Evolutionary conservation across 768 basidiomycete genomes (phyloP).

Genomic region (Mycena filopes): DNA sequence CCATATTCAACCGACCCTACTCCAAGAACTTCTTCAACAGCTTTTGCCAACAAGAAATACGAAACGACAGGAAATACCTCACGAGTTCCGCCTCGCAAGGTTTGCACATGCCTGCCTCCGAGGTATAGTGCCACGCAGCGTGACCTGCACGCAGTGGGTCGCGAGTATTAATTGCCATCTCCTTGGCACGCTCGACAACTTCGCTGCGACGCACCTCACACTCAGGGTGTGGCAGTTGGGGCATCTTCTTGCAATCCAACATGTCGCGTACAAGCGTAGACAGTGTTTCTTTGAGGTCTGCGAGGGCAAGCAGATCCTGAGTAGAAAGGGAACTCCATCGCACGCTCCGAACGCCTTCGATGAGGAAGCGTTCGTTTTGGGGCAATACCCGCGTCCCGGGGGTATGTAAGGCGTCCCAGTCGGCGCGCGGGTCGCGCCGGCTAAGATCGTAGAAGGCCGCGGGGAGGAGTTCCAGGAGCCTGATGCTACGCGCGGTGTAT

Average conservation of each 20-base stretch:
- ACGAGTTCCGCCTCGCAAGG: neutral
- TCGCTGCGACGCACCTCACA: neutral
- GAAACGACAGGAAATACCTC: neutral
- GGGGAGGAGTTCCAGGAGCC: neutral
- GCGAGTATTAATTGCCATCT: neutral
- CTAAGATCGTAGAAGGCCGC: constrained; percentile 12
- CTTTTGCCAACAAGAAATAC: neutral
- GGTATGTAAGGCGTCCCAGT: constrained; percentile 12
- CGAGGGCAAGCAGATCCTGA: constrained; percentile 5
- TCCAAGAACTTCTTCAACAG: neutral
- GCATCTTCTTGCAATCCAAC: neutral
- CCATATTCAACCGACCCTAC: neutral
- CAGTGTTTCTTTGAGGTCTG: neutral
- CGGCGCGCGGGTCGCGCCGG: constrained; percentile 8
- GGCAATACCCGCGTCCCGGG: neutral
- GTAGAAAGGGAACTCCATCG: neutral
- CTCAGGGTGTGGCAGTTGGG: neutral
- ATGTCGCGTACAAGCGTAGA: neutral
- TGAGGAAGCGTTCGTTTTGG: neutral
- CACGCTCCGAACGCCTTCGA: constrained; percentile 1
- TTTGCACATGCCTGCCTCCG: neutral
- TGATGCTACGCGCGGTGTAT: neutral
- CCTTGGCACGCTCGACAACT: neutral
- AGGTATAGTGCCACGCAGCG: neutral
- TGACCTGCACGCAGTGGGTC: constrained; percentile 3